Evolutionary conservation across 2,329 filamentous ascomycete species (phyloP), one percentile per base, ranked within the genome.

Genomic region (Zymoseptoria brevis): DNA sequence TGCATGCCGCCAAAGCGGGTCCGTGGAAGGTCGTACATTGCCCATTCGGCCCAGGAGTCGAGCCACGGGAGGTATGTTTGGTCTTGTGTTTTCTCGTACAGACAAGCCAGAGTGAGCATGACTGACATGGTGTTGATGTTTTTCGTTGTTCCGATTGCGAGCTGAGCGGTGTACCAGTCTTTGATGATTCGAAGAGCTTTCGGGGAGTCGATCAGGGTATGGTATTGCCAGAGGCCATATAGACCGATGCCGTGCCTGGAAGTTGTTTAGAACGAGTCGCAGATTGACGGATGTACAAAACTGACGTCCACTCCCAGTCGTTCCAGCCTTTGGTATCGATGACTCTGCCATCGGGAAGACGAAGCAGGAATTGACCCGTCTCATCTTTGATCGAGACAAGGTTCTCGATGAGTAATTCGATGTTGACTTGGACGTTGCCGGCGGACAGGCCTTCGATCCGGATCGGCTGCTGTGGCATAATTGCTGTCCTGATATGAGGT

Each of bases 271-370:
- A 29, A 29, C 1, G 6, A 29, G 26, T 29, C 26, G 26, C 2
- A 29, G 26, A 29, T 41, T 16, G 50, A 21, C 16, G 13, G 48
- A 21, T 45, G 45, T 7, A 16, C 22, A 11, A 24, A 30, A 50
- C 60, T 35, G 26, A 58, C 26, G 65, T 67, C 68, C 62, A 71
- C 75, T 91, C 88, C 88, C 88, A 92, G 69, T 86, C 86, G 63
- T 87, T 82, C 89, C 88, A 93, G 59, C 87, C 88, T 74, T 93
- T 93, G 59, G 89, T 91, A 73, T 92, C 88, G 69, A 93, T 91
- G 54, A 91, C 78, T 41, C 87, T 82, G 59, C 88, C 88, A 67
- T 92, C 88, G 1, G 81, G 78, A 41, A 93, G 80, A 19, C 79
- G 84, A 60, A 91, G 77, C 22, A 92, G 79, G 72, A 90, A 92